Evolutionary conservation across 495 filamentous ascomycete species (phyloP).

Genomic region (Usnea hakonensis): DNA sequence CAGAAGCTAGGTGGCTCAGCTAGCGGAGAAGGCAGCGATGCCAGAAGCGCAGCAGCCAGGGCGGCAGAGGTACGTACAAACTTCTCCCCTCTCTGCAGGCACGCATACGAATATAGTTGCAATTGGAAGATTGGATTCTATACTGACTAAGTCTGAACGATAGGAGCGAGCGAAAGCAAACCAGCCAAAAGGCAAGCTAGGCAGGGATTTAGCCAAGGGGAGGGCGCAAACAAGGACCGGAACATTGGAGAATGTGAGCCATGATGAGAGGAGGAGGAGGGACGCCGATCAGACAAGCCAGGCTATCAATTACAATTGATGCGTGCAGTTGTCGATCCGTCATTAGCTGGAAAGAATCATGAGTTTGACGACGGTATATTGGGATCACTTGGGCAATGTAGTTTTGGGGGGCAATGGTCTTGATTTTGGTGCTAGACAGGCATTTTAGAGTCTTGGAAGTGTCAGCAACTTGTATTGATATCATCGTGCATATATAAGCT

Average conservation of each 20-base stretch:
- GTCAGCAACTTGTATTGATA: background rate
- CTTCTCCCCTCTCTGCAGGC: background rate
- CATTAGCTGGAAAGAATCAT: background rate
- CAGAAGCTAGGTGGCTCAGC: slow-evolving; percentile 12
- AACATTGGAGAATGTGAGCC: slow-evolving; percentile 44
- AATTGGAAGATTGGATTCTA: background rate
- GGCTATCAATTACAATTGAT: slow-evolving; percentile 46
- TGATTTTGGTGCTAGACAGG: background rate
- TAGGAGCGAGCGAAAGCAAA: slow-evolving; percentile 32
- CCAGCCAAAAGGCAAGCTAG: slow-evolving; percentile 49
- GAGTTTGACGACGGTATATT: background rate
- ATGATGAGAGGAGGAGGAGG: slow-evolving; percentile 46
- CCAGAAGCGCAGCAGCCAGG: slow-evolving; percentile 18
- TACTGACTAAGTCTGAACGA: background rate
- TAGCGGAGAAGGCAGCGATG: slow-evolving; percentile 11
- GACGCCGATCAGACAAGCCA: slow-evolving; percentile 49
- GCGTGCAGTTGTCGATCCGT: background rate
- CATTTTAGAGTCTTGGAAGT: background rate
- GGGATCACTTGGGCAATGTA: background rate
- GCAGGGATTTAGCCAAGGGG: slow-evolving; percentile 54
- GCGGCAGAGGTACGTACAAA: slow-evolving; percentile 17
- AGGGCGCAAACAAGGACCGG: slow-evolving; percentile 56
- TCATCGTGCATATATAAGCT: background rate
- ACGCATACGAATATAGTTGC: background rate
- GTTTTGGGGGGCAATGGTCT: background rate